Conservation (phyloP, 2,329 filamentous ascomycete genomes). For the Pochonia chlamydosporia region DNA sequence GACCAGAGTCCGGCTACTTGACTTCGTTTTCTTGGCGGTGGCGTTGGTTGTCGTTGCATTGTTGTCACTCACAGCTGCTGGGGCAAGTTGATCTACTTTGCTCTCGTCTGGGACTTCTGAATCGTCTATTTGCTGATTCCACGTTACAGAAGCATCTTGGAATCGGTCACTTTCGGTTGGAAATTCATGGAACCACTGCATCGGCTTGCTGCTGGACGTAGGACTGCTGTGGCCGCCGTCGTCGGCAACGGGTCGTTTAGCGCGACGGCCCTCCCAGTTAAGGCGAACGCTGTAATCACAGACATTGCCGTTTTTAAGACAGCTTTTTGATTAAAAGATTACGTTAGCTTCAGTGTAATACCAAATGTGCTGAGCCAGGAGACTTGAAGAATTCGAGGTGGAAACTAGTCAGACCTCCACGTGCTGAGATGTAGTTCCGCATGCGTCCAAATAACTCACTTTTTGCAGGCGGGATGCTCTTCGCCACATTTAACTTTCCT, state of each 20-base stretch:
- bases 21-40: background rate
- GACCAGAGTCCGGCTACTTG: background rate
- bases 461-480: conserved; percentile 65
- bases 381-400: background rate
- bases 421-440: too few species aligned
- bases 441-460: too few species aligned
- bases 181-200: conserved; percentile 3
- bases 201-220: background rate
- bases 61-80: background rate
- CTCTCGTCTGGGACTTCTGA: background rate
- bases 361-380: background rate
- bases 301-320: conserved; percentile 61
- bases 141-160: background rate
- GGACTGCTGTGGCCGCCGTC: background rate
- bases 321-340: conserved; percentile 32
- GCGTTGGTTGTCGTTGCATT: background rate
- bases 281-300: conserved; percentile 79
- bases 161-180: background rate
- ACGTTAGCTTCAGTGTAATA: background rate
- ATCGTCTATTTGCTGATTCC: background rate
- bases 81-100: background rate
- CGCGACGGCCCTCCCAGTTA: conserved; percentile 67
- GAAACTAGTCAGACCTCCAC: too few species aligned
- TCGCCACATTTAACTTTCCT: conserved; percentile 73
- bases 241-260: conserved; percentile 11